These are phyloP conservation scores for Botryosphaeria agaves DNA, from an alignment of 2,329 filamentous ascomycete genomes.

Conservation along the genomic window DNA sequence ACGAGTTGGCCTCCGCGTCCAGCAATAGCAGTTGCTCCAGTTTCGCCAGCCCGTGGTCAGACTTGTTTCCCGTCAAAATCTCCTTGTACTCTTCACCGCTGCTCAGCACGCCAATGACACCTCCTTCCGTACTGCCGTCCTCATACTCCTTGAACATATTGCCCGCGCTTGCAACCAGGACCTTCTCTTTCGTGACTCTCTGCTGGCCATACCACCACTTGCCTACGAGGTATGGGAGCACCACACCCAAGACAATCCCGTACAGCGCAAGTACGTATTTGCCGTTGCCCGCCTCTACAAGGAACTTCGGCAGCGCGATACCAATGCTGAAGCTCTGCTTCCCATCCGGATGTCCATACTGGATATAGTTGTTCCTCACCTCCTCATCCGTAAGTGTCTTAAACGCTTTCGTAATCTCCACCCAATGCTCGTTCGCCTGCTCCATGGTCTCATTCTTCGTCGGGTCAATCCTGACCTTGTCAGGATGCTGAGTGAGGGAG, in stretches of 20 bases:
- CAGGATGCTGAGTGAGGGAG: conserved; percentile 75
- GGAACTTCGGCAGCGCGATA: conserved; percentile 84
- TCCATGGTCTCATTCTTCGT: conserved; percentile 82
- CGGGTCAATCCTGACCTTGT: conserved; percentile 73
- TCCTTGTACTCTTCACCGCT: conserved; percentile 72
- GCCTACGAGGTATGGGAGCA: conserved; percentile 83
- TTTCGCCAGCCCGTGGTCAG: conserved; percentile 64
- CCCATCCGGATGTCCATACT: conserved; percentile 91
- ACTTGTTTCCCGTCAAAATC: conserved; percentile 58
- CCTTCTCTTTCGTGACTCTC: conserved; percentile 79
- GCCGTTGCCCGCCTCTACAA: conserved; percentile 82
- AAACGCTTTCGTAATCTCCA: conserved; percentile 94
- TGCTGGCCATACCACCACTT: conserved; percentile 99
- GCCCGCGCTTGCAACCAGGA: conserved; percentile 84
- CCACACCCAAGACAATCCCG: conserved; percentile 68
- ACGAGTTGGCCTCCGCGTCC: conserved; percentile 33
- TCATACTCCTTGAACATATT: conserved; percentile 88
- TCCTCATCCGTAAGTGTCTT: conserved; percentile 96
- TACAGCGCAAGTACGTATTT: conserved; percentile 92
- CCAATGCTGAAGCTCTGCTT: conserved; percentile 98
- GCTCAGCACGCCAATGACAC: conserved; percentile 66
- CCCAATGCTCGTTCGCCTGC: conserved; percentile 69
- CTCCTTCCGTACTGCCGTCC: conserved; percentile 64
- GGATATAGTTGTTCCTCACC: conserved; percentile 87
- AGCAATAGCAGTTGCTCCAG: conserved; percentile 67